Evolutionary conservation across 441 rosid genomes (phyloP).

Genomic region (Populus tomentosa): DNA sequence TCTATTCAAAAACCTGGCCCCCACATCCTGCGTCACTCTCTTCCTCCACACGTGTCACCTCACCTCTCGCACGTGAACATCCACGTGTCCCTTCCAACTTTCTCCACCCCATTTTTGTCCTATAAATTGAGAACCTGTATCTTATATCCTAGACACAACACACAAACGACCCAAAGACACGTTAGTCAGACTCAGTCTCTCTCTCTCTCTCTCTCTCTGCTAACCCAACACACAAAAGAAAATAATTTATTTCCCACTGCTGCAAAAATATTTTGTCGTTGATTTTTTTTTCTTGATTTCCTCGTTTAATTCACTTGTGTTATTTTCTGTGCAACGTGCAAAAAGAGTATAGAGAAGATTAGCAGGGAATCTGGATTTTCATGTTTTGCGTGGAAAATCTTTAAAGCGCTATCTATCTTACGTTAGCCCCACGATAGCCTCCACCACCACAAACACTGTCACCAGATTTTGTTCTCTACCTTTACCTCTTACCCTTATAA

Average conservation of each 20-base stretch:
- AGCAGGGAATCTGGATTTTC: slow-evolving; percentile 36
- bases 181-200: slow-evolving; percentile 10
- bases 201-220: not conserved
- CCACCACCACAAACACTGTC: slow-evolving; percentile 26
- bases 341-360: not conserved
- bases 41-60: slow-evolving; percentile 8
- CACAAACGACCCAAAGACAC: not conserved
- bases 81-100: slow-evolving; percentile 3
- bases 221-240: not conserved
- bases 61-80: not conserved
- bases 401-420: slow-evolving; percentile 50
- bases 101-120: slow-evolving; percentile 25
- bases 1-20: not conserved
- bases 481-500: not conserved
- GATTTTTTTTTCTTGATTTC: not conserved
- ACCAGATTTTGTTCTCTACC: slow-evolving; percentile 21
- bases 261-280: not conserved
- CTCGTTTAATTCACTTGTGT: not conserved
- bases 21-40: not conserved
- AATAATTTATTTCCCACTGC: not conserved
- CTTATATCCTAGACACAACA: slow-evolving; percentile 48
- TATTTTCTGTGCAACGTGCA: slow-evolving; percentile 10
- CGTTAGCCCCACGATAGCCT: slow-evolving; percentile 36
- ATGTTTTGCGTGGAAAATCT: slow-evolving; percentile 46
- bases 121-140: slow-evolving; percentile 52